These are phyloP conservation scores for Dactylellina haptotyla DNA, from an alignment of 2,329 filamentous ascomycete genomes.

Conservation along the genomic window DNA sequence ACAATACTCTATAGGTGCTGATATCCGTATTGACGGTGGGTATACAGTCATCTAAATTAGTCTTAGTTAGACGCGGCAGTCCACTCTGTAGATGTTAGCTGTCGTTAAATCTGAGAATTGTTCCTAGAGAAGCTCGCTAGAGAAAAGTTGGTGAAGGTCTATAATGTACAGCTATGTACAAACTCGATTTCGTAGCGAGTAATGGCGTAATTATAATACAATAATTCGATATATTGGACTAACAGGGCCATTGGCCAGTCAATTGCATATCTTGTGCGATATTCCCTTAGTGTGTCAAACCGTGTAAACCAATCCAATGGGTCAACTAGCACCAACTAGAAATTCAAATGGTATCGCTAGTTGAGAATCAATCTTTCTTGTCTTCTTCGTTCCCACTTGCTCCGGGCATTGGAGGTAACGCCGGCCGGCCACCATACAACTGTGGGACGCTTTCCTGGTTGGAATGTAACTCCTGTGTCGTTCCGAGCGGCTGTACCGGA, in stretches of 20 bases:
- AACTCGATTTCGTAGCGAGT: slow-evolving; percentile 19
- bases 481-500: slow-evolving; percentile 35
- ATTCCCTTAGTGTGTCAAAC: too few relatives aligned
- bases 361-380: slow-evolving; percentile 30
- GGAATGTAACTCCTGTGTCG: slow-evolving; percentile 30
- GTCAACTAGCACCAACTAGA: background rate
- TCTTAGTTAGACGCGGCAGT: background rate
- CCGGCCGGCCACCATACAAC: slow-evolving; percentile 43
- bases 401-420: slow-evolving; percentile 40
- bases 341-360: background rate
- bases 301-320: too few relatives aligned
- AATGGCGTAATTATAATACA: slow-evolving; percentile 23
- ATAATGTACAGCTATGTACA: slow-evolving; percentile 44
- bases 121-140: too few relatives aligned
- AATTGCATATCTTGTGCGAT: too few relatives aligned
- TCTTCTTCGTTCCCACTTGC: slow-evolving; percentile 28
- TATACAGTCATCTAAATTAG: slow-evolving; percentile 78
- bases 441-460: slow-evolving; percentile 32
- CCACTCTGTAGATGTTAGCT: background rate
- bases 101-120: too few relatives aligned
- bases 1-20: slow-evolving; percentile 67
- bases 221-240: slow-evolving; percentile 5
- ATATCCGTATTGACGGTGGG: slow-evolving; percentile 85
- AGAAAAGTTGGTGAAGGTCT: slow-evolving; percentile 4
- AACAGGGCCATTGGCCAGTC: too few relatives aligned